Conservation (phyloP, 352 stramenopile species). For the Phytophthora crassamura region DNA sequence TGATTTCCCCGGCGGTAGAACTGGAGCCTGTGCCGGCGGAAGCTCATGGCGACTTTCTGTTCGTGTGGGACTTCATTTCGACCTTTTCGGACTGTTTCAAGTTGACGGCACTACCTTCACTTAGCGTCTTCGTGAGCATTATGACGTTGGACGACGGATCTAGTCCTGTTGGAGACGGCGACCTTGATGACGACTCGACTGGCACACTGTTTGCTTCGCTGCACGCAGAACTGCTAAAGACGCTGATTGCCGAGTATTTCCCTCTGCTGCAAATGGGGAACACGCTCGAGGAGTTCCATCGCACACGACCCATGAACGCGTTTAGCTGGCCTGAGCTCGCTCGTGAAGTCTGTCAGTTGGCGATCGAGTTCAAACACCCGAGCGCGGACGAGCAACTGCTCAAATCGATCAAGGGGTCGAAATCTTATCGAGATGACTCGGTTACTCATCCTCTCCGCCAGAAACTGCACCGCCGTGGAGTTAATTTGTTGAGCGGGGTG, state of each 20-base stretch:
- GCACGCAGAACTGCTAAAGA: constrained; percentile 59
- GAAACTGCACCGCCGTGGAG: constrained; percentile 44
- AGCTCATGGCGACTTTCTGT: constrained; percentile 65
- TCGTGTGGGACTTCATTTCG: constrained; percentile 80
- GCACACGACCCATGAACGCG: constrained; percentile 74
- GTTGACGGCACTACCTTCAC: constrained; percentile 54
- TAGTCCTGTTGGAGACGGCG: constrained; percentile 54
- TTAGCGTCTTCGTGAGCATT: constrained; percentile 60
- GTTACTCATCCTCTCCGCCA: constrained; percentile 60
- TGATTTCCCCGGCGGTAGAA: constrained; percentile 43
- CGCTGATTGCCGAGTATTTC: constrained; percentile 69
- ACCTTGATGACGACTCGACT: constrained; percentile 61
- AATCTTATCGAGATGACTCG: constrained; percentile 76
- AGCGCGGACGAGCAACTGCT: constrained; percentile 75
- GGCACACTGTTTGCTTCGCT: constrained; percentile 53
- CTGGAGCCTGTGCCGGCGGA: constrained; percentile 50
- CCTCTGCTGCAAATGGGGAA: constrained; percentile 74
- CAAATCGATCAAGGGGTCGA: constrained; percentile 78
- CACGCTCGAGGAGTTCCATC: constrained; percentile 73
- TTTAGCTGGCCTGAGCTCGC: constrained; percentile 87
- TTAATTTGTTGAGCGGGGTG: constrained; percentile 58
- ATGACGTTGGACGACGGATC: constrained; percentile 53
- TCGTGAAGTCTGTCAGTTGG: constrained; percentile 75
- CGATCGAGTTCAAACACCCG: constrained; percentile 74
- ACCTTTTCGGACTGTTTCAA: constrained; percentile 76